phyloP scores from a whole-genome alignment of 305 asterid genomes.

The Euphrasia arctica region DNA sequence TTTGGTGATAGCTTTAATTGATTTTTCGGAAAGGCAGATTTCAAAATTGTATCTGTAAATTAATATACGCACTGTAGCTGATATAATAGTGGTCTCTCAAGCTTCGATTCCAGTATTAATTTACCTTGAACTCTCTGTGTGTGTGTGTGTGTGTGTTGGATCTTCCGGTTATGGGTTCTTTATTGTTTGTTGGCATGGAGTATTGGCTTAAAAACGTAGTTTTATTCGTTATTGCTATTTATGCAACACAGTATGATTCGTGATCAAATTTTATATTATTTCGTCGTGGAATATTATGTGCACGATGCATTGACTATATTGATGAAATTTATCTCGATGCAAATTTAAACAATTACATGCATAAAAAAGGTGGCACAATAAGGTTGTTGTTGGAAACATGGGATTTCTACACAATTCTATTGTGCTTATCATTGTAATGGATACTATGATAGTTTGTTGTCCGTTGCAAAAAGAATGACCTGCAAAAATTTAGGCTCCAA shows the following conservation, averaged over 20 bases:
- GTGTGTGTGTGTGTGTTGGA: background rate
- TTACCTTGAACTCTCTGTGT: background rate
- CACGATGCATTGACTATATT: background rate
- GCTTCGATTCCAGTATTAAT: constrained; percentile 3
- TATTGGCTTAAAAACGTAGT: background rate
- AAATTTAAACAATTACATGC: background rate
- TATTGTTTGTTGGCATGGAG: background rate
- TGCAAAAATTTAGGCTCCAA: too few relatives aligned
- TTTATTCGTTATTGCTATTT: background rate
- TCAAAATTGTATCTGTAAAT: constrained; percentile 1
- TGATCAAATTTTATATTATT: background rate
- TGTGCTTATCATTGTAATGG: too few relatives aligned
- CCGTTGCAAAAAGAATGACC: too few relatives aligned
- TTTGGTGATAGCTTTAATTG: constrained; percentile 8
- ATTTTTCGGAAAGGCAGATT: background rate
- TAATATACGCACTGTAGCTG: background rate
- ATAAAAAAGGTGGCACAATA: constrained; percentile 14
- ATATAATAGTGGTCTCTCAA: background rate
- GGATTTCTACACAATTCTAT: background rate
- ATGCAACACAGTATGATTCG: background rate
- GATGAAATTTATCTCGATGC: background rate
- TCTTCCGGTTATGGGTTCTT: background rate
- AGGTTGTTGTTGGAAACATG: background rate
- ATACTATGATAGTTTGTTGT: too few relatives aligned
- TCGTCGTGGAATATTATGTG: background rate